These are phyloP conservation scores for Brettanomyces custersianus DNA, from an alignment of 805 yeast genomes.

Conservation along the genomic window DNA sequence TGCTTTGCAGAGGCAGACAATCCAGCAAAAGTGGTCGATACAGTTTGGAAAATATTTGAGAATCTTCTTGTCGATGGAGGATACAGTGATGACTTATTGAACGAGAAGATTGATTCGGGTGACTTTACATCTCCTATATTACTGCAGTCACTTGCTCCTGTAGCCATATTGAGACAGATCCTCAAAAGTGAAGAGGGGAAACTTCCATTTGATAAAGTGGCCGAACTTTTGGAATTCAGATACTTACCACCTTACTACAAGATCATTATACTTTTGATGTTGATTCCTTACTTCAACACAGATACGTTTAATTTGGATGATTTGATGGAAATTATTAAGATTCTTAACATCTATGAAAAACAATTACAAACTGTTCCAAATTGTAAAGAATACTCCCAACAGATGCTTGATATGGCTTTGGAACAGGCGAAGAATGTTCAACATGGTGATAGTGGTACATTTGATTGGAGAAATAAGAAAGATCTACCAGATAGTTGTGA, in stretches of 20 bases:
- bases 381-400: conserved; percentile 7
- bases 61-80: conserved; percentile 43
- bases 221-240: conserved; percentile 36
- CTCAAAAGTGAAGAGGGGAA: conserved; percentile 14
- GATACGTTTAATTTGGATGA: conserved; percentile 13
- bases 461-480: conserved; percentile 13
- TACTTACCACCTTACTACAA: conserved; percentile 45
- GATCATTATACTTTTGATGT: conserved; percentile 41
- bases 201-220: conserved; percentile 20
- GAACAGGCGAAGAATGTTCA: background rate
- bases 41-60: conserved; percentile 56
- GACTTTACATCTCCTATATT: conserved; percentile 39
- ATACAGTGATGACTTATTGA: conserved; percentile 41
- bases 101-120: conserved; percentile 13
- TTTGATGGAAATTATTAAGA: conserved; percentile 16
- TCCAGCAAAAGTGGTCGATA: conserved; percentile 38
- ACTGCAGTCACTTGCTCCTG: conserved; percentile 63
- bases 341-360: conserved; percentile 17
- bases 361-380: conserved; percentile 9
- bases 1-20: conserved; percentile 60
- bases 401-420: conserved; percentile 15
- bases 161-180: conserved; percentile 51
- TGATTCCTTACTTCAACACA: conserved; percentile 27
- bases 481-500: conserved; percentile 9
- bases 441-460: conserved; percentile 1